phyloP scores from a whole-genome alignment of 2,329 filamentous ascomycete genomes.

The Aspergillus texensis region DNA sequence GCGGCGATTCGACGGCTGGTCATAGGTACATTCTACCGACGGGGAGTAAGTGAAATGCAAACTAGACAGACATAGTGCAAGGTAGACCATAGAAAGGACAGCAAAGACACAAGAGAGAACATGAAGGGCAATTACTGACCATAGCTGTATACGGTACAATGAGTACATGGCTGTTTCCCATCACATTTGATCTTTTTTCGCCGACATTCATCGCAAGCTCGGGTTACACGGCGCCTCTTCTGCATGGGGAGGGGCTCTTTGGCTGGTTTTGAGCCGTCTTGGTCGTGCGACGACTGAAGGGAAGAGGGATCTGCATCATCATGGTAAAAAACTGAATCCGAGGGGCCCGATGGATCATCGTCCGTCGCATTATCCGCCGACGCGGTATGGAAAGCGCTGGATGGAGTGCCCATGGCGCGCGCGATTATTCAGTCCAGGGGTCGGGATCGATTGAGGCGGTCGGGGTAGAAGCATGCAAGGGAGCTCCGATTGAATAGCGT shows the following conservation, averaged over 20 bases:
- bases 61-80: not conserved
- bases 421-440: slow-evolving; percentile 10
- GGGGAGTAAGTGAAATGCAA: not conserved
- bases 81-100: not conserved
- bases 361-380: slow-evolving; percentile 31
- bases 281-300: slow-evolving; percentile 17
- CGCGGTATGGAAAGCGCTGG: slow-evolving; percentile 23
- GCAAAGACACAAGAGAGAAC: not conserved
- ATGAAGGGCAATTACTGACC: slow-evolving; percentile 59
- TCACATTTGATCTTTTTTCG: slow-evolving; percentile 88
- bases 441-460: slow-evolving; percentile 17
- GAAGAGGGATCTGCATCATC: slow-evolving; percentile 23
- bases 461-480: slow-evolving; percentile 20
- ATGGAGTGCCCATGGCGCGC: slow-evolving; percentile 29
- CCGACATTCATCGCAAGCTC: slow-evolving; percentile 80
- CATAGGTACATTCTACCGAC: slow-evolving; percentile 81
- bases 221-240: slow-evolving; percentile 75
- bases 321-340: slow-evolving; percentile 24
- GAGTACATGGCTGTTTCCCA: slow-evolving; percentile 85
- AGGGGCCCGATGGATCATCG: slow-evolving; percentile 29
- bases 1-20: slow-evolving; percentile 88
- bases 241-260: slow-evolving; percentile 60
- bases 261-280: slow-evolving; percentile 30
- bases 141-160: slow-evolving; percentile 98
- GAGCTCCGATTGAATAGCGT: slow-evolving; percentile 1